phyloP scores from a whole-genome alignment of 2,329 filamentous ascomycete genomes.

The Pseudogymnoascus sp. region DNA sequence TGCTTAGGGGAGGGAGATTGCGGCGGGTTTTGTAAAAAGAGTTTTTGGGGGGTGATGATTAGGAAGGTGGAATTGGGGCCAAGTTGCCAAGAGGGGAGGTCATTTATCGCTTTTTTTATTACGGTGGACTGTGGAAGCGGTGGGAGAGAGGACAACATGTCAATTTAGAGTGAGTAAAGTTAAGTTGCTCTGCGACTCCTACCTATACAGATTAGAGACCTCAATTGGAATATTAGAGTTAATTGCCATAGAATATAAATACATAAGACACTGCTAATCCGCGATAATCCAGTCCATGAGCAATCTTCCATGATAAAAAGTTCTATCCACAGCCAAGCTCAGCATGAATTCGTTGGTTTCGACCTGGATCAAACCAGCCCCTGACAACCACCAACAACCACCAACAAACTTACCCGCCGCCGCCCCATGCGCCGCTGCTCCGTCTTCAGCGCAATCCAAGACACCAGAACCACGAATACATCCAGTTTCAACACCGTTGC shows the following conservation, averaged over 20 bases:
- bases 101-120: not conserved
- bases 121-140: not conserved
- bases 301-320: no score
- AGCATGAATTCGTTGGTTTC: not conserved
- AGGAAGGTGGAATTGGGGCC: not conserved
- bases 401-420: not conserved
- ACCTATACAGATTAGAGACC: not conserved
- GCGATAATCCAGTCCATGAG: not conserved
- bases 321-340: not conserved
- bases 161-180: not conserved
- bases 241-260: not conserved
- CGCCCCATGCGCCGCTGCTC: no score
- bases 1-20: no score
- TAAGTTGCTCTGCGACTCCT: not conserved
- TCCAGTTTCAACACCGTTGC: not conserved
- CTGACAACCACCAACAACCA: not conserved
- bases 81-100: not conserved
- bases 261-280: not conserved
- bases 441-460: not conserved
- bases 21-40: not conserved
- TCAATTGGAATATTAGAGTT: not conserved
- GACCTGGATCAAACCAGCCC: not conserved
- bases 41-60: not conserved
- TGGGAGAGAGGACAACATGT: not conserved
- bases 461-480: no score